phyloP scores from a whole-genome alignment of 169 alveolate species.

The Eimeria praecox region DNA sequence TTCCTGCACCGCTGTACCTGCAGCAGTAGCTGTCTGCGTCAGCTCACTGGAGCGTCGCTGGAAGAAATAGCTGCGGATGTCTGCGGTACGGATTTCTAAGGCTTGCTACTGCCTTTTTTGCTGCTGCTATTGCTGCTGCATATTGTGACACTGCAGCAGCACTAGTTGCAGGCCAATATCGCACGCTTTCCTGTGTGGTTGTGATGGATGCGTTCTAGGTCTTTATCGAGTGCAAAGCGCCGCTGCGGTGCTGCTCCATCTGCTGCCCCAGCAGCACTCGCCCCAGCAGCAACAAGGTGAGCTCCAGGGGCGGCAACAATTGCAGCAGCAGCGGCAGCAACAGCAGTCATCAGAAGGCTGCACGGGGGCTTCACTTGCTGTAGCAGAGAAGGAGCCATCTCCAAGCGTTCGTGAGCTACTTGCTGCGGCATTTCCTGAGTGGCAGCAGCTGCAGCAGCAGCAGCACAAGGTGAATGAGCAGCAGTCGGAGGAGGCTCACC shows the following conservation, averaged over 20 bases:
- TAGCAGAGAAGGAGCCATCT: neutral
- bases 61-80: slow-evolving; percentile 24
- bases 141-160: slow-evolving; percentile 16
- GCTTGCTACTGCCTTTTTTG: neutral
- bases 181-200: neutral
- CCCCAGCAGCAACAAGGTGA: neutral
- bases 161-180: neutral
- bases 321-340: slow-evolving; percentile 15
- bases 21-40: slow-evolving; percentile 40
- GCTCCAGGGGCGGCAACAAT: slow-evolving; percentile 4
- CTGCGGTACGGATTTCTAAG: neutral
- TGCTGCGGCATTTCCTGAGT: slow-evolving; percentile 47
- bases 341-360: neutral
- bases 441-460: slow-evolving; percentile 15
- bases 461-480: neutral
- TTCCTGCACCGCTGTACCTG: slow-evolving; percentile 40
- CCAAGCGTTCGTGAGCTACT: slow-evolving; percentile 6
- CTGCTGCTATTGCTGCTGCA: neutral
- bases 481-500: slow-evolving; percentile 16
- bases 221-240: slow-evolving; percentile 38
- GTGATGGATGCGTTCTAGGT: neutral
- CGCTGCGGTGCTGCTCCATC: slow-evolving; percentile 21
- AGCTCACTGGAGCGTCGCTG: slow-evolving; percentile 52
- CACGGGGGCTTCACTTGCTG: neutral
- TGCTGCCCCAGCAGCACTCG: slow-evolving; percentile 50